Base-by-base conservation (phyloP, 192 early-diverging fungal genomes). In the Backusella parvicylindrica region DNA sequence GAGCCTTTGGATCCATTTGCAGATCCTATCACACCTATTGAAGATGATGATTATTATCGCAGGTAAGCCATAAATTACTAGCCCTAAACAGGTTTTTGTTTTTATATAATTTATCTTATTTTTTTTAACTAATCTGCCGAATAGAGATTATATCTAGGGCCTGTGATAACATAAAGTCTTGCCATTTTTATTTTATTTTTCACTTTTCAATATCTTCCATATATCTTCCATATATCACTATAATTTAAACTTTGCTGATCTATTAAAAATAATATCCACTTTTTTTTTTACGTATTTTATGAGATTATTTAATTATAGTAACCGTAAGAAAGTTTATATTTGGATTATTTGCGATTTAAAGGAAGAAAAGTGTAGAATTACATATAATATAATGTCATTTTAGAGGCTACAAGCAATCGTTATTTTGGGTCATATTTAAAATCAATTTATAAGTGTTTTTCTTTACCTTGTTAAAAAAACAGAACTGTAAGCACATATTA, bases 1-100 rank as follows among this genome's bases (percentile, higher is more conserved):
- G 64, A 65, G 21, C 47, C 64, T 30, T 32, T 56, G 18, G 79
- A 81, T 64, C 79, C 79, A 28, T 81, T 81, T 71, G 79, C 79
- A 43, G 79, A 81, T 67, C 79, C 79, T 18, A 71, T 74, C 12
- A 70, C 70, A 16, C 76, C 76, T 13, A 33, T 77, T n/a, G 70
- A 72, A 49, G 76, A 77, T 8, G 53, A 60, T 60, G 53, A 28
- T 28, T 26, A 60, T 60, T 60, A 60, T 60, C 53, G n/a, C 53
- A 60, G 53, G 53, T 60, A 60, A 60, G 21, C 3, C 13, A 41
- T 41, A 41, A n/a, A 16, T n/a, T 47, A 21, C 18, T 56, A 26
- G 9, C 8, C 7, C n/a, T 7, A 50, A 21, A 11, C 26, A 60
- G 0, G 3, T 12, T 21, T 23, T 60, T n/a, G n/a, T 13, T 60